These are phyloP conservation scores for Fraxinus americana DNA, from an alignment of 257 asterid species.

Conservation along the genomic window DNA sequence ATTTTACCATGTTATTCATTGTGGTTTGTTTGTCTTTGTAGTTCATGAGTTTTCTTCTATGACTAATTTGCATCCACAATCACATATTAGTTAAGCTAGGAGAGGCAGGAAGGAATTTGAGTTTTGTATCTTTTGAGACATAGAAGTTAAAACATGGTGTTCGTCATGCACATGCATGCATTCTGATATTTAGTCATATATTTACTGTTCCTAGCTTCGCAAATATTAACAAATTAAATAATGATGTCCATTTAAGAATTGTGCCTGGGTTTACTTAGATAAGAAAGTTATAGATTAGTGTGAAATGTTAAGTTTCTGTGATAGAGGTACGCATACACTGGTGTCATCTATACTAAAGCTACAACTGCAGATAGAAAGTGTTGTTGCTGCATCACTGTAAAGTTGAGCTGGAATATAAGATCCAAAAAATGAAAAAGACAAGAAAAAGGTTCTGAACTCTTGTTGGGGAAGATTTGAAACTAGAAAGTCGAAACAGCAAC, in stretches of 20 bases:
- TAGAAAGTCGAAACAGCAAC: no score
- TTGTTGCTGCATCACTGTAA: neutral
- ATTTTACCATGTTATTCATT: constrained; percentile 16
- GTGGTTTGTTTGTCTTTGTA: constrained; percentile 3
- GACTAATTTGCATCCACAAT: constrained; percentile 4
- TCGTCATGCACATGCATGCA: neutral
- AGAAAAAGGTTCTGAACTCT: no score
- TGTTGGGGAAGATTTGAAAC: no score
- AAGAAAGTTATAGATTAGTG: neutral
- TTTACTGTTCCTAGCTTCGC: neutral
- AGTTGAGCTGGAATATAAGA: neutral
- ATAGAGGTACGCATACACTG: neutral
- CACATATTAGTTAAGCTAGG: neutral
- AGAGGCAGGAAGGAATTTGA: neutral
- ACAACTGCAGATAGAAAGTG: no score
- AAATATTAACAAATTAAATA: neutral
- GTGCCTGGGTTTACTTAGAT: neutral
- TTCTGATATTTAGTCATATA: neutral
- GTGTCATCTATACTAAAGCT: no score
- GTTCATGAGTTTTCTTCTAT: neutral
- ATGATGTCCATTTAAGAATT: neutral
- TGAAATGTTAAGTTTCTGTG: neutral
- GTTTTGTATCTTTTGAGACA: neutral
- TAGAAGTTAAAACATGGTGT: neutral
- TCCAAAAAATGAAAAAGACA: neutral